phyloP scores from a whole-genome alignment of 2,329 filamentous ascomycete genomes.

The Torrubiellomyces zombiae region DNA sequence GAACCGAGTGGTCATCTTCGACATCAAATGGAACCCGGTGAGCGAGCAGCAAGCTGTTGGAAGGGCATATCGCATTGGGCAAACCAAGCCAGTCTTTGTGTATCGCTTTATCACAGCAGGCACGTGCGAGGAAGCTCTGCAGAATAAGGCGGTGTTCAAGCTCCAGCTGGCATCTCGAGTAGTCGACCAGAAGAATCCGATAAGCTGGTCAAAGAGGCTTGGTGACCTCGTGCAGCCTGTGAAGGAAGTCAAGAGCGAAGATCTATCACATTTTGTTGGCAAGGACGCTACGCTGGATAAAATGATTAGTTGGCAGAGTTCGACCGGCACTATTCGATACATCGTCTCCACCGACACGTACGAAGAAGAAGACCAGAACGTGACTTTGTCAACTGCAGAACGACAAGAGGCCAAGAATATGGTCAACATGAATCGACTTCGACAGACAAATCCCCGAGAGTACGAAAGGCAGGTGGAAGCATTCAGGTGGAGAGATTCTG shows the following conservation, averaged over 20 bases:
- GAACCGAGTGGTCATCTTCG: constrained; percentile 74
- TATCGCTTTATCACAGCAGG: constrained; percentile 68
- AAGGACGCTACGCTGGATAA: constrained; percentile 46
- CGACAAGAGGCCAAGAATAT: constrained; percentile 31
- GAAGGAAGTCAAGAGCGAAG: constrained; percentile 29
- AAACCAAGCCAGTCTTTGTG: constrained; percentile 64
- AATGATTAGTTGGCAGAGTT: constrained; percentile 21
- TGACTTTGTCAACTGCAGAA: constrained; percentile 42
- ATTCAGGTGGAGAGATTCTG: constrained; percentile 1
- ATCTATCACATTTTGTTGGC: constrained; percentile 35
- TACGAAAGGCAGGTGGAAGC: constrained; percentile 10
- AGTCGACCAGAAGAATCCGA: constrained; percentile 66
- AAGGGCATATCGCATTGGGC: constrained; percentile 71
- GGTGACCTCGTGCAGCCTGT: constrained; percentile 43
- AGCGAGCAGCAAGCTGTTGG: constrained; percentile 79
- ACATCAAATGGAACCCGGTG: constrained; percentile 66
- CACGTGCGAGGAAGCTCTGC: constrained; percentile 60
- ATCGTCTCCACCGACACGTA: constrained; percentile 59
- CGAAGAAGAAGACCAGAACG: constrained; percentile 46
- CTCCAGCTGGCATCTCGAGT: constrained; percentile 62
- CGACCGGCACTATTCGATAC: constrained; percentile 26
- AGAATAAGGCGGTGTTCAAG: constrained; percentile 68
- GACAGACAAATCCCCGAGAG: constrained; percentile 15
- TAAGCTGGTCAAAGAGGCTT: constrained; percentile 45
- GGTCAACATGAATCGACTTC: constrained; percentile 16